Base-by-base conservation (phyloP, 805 yeast species). In the Lachancea sp. region DNA sequence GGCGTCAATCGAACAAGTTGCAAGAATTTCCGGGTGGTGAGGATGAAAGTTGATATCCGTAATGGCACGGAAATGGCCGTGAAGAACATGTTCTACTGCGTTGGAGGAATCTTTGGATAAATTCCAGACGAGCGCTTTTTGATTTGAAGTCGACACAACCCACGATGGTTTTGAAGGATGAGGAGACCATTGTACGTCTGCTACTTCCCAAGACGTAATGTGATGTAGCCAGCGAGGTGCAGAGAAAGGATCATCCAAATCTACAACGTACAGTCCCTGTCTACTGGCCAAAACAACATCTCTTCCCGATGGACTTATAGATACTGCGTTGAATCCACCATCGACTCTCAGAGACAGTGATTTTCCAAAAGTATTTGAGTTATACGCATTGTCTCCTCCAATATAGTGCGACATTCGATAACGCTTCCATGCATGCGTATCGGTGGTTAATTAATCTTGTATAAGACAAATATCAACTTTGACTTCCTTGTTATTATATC, bases 161-260 rank as follows among this genome's bases (percentile, higher is more conserved):
- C 97, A 89, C 5, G 82, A 71, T 1, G 95, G 90, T 49, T 84
- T 85, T 2, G 80, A 72, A 5, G 74, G 69, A 57, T 92, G 97
- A 0, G 97, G 96, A 2, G 94, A 85, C 97, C 98, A 92, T 61
- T 92, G 97, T 1, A 90, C 97, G 59, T 90, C 97, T 0, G 98
- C 96, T 3, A 92, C 98, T 60, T 92, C 97, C 97, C 97, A 92
- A 0, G 95, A 79, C 0, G 97, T 90, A 25, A 79, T 71, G 56
- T 92, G 96, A 41, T 80, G 94, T 12, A 92, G 72, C 89, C 94
- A 87, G 43, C 98, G 69, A 0, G 98, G 98, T 1, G 95, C 88
- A 0, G 90, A 77, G 62, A 86, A 90, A 1, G 97, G 98, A 59
- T 92, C 96, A 54, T 90, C 96, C 30, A 92, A 63, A 63, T 92